Percentiles rank a stretch among this genome's conserved stretches.
phyloP scores from a whole-genome alignment of 208 protist species.

The Acanthamoeba divionensis region DNA sequence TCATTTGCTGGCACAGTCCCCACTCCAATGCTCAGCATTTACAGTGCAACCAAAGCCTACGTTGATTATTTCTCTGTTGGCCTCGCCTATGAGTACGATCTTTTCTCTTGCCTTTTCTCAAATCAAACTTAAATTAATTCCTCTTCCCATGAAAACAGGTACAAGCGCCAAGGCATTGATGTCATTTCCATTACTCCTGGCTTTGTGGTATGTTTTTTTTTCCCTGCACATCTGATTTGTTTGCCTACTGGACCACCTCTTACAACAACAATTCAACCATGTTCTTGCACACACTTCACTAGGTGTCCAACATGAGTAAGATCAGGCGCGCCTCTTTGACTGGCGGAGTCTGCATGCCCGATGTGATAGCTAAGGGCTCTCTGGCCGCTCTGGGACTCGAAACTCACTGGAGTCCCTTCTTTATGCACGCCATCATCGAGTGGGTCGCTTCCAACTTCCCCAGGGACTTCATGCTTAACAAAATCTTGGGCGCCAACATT shows the following conservation, averaged over 20 bases:
- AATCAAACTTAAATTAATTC: background rate
- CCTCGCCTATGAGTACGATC: conserved; percentile 80
- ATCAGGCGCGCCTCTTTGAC: conserved; percentile 5
- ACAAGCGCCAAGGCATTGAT: conserved; percentile 10
- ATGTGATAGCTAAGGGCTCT: conserved; percentile 12
- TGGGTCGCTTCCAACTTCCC: background rate
- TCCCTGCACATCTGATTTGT: no score
- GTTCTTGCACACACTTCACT: background rate
- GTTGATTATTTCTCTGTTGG: conserved; percentile 77
- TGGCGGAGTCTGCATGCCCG: background rate
- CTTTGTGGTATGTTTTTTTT: no score
- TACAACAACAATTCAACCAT: no score
- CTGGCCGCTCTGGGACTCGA: background rate
- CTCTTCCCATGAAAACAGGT: background rate
- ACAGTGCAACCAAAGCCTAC: conserved; percentile 88
- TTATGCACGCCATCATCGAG: conserved; percentile 20
- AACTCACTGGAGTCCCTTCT: conserved; percentile 26
- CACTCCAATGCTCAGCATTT: conserved; percentile 83
- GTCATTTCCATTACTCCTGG: conserved; percentile 29
- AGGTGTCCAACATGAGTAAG: conserved; percentile 56
- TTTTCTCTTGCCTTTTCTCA: background rate
- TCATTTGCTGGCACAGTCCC: conserved; percentile 82
- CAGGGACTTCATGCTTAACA: conserved; percentile 2
- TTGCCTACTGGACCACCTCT: no score
- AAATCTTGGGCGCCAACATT: background rate